Evolutionary conservation across 2,329 filamentous ascomycete species (phyloP).

Genomic region (Aulographum hederae): DNA sequence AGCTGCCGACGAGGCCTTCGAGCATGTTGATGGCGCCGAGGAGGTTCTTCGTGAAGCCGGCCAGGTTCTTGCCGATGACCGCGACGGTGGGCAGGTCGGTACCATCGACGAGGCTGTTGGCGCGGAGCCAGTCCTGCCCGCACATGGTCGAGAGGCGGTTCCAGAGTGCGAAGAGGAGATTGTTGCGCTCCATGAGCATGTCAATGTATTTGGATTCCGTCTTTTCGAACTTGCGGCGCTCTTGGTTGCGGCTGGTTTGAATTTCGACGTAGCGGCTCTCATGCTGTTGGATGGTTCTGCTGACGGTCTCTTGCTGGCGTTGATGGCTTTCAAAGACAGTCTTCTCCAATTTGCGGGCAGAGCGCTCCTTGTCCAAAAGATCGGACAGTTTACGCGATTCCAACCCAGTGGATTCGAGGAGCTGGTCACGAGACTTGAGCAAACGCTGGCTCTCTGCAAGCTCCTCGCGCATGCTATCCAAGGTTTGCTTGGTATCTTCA

Average conservation of each 20-base stretch:
- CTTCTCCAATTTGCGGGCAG: constrained; percentile 69
- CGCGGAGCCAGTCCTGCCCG: constrained; percentile 79
- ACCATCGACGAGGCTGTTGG: constrained; percentile 75
- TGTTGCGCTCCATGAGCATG: constrained; percentile 77
- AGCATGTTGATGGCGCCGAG: constrained; percentile 73
- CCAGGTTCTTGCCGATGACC: constrained; percentile 67
- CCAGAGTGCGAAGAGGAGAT: constrained; percentile 76
- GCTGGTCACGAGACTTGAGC: constrained; percentile 71
- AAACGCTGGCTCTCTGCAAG: constrained; percentile 81
- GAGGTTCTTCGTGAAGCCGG: constrained; percentile 80
- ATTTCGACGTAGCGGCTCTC: constrained; percentile 74
- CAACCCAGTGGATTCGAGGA: constrained; percentile 75
- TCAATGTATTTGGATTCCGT: constrained; percentile 72
- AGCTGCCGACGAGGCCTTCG: constrained; percentile 59
- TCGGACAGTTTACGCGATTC: constrained; percentile 75
- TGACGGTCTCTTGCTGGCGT: constrained; percentile 71
- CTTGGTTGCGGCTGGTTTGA: constrained; percentile 58
- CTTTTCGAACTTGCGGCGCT: constrained; percentile 56
- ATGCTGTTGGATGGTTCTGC: constrained; percentile 69
- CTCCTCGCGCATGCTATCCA: constrained; percentile 59
- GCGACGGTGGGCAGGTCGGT: constrained; percentile 64
- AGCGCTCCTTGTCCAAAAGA: constrained; percentile 77
- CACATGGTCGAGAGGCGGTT: constrained; percentile 72
- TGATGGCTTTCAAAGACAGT: constrained; percentile 76
- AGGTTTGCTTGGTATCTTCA: constrained; percentile 64